A percentile compares a stretch with the other conserved stretches of the same genome.
Conservation (phyloP, 306 rosid species). For the Alnus glutinosa region DNA sequence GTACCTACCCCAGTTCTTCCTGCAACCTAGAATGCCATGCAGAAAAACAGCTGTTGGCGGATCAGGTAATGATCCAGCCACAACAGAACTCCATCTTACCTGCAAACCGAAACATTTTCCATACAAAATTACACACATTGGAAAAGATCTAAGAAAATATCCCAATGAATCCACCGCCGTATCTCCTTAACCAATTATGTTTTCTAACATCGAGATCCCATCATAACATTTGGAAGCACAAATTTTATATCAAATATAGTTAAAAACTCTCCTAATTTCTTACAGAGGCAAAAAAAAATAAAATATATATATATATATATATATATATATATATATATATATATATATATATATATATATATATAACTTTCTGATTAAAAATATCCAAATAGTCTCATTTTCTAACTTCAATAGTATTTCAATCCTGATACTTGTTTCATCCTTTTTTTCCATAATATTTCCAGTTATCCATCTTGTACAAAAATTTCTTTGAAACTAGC, state of each 20-base stretch:
- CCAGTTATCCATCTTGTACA: no score
- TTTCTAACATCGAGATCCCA: not conserved
- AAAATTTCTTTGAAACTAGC: no score
- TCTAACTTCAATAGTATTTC: not conserved
- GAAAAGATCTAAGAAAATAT: not conserved
- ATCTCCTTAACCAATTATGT: not conserved
- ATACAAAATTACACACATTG: slow-evolving; percentile 18
- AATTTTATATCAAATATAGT: not conserved
- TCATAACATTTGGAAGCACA: not conserved
- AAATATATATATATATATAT: no score
- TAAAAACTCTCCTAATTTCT: not conserved
- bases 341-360: no score
- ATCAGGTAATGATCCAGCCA: slow-evolving; percentile 62
- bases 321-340: no score
- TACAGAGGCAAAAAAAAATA: not conserved
- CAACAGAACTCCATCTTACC: slow-evolving; percentile 87
- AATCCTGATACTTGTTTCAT: not conserved
- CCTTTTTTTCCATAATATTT: not conserved
- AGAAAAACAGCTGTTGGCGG: slow-evolving; percentile 94
- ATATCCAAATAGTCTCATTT: not conserved
- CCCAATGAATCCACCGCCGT: not conserved
- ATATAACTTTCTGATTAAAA: not conserved
- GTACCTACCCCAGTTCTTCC: slow-evolving; percentile 92
- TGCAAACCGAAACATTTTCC: slow-evolving; percentile 29
- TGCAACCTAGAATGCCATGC: slow-evolving; percentile 88